A percentile compares a stretch with the other conserved stretches of the same genome.
phyloP scores from a whole-genome alignment of 805 yeast species.

The Saturnispora saitoi region DNA sequence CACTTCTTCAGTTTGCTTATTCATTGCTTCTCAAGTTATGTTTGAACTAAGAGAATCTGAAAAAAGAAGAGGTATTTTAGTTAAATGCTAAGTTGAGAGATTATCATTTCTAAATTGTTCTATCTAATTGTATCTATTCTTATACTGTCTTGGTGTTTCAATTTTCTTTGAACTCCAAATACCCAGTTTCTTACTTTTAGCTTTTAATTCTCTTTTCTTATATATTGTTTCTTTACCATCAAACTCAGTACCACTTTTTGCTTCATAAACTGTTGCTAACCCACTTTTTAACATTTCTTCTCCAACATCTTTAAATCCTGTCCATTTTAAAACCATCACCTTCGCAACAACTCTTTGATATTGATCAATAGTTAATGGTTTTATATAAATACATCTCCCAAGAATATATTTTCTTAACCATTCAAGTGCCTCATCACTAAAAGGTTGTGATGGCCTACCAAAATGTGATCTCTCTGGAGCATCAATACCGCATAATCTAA shows the following conservation, averaged over 20 bases:
- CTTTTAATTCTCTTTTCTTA: conserved; percentile 47
- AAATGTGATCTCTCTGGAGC: conserved; percentile 96
- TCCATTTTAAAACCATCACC: conserved; percentile 50
- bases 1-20: conserved; percentile 55
- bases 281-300: conserved; percentile 81
- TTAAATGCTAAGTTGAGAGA: conserved; percentile 68
- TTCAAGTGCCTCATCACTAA: conserved; percentile 67
- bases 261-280: conserved; percentile 81
- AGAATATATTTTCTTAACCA: conserved; percentile 66
- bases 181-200: conserved; percentile 52
- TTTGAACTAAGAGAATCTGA: conserved; percentile 86
- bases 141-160: conserved; percentile 76
- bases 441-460: conserved; percentile 89
- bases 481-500: conserved; percentile 87
- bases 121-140: conserved; percentile 32
- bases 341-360: conserved; percentile 82
- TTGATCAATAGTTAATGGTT: conserved; percentile 79
- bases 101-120: not conserved
- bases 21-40: conserved; percentile 87
- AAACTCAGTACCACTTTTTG: conserved; percentile 72
- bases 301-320: conserved; percentile 73
- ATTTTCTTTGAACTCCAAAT: conserved; percentile 49
- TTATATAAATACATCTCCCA: conserved; percentile 61
- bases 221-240: conserved; percentile 66
- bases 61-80: conserved; percentile 70